These are phyloP conservation scores for Castanea sativa DNA, from an alignment of 306 rosid species.

Conservation along the genomic window DNA sequence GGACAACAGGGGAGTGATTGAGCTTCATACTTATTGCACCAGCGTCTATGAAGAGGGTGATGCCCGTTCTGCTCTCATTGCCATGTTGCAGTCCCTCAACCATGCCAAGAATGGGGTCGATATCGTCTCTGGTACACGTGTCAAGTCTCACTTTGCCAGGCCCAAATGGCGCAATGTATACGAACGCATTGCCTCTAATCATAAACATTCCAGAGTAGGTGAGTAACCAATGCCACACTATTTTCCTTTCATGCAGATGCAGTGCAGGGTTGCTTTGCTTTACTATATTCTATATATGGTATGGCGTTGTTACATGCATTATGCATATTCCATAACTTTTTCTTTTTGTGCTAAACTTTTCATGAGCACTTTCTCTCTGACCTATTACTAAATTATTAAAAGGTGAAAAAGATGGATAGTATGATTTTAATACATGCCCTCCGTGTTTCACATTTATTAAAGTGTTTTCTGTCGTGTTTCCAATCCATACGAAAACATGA, in stretches of 20 bases:
- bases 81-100: constrained; percentile 57
- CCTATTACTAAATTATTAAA: not conserved
- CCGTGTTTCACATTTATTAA: not conserved
- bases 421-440: not conserved
- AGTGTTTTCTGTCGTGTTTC: not conserved
- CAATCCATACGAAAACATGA: not conserved
- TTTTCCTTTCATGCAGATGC: not conserved
- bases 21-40: constrained; percentile 63
- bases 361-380: not conserved
- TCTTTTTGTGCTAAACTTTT: not conserved
- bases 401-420: not conserved
- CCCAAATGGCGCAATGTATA: constrained; percentile 66
- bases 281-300: too few relatives aligned
- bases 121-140: constrained; percentile 58
- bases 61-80: constrained; percentile 74
- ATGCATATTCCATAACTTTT: not conserved
- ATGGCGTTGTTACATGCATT: too few relatives aligned
- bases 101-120: constrained; percentile 71
- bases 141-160: constrained; percentile 67
- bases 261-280: not conserved
- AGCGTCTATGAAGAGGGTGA: constrained; percentile 80
- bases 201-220: constrained; percentile 53
- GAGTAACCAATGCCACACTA: constrained; percentile 20
- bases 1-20: constrained; percentile 51
- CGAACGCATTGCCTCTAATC: constrained; percentile 54